A percentile compares a stretch with the other conserved stretches of the same genome.
Conservation (phyloP, 495 filamentous ascomycete genomes). For the Xylaria palmicola region DNA sequence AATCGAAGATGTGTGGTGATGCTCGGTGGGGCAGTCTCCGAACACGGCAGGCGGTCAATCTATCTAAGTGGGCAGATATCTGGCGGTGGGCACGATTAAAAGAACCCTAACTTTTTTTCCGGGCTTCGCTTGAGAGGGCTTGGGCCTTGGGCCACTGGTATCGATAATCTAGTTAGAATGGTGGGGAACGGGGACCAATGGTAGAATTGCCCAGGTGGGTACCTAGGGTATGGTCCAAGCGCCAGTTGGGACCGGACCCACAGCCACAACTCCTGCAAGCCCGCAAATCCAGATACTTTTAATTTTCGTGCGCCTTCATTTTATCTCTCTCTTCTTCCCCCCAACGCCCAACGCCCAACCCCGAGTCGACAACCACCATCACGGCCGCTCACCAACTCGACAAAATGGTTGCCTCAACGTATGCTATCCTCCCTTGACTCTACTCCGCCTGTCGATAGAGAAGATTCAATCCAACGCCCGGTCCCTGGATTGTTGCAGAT, state of each 20-base stretch:
- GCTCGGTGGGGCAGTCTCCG: conserved; percentile 5
- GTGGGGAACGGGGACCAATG: too few species aligned
- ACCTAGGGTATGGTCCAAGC: neutral
- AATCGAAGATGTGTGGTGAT: conserved; percentile 17
- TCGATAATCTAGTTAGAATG: too few species aligned
- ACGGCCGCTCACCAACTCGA: conserved; percentile 38
- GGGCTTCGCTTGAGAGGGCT: conserved; percentile 24
- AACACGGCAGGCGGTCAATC: conserved; percentile 10
- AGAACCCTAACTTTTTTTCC: conserved; percentile 25
- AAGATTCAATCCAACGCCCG: conserved; percentile 50
- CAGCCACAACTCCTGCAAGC: conserved; percentile 20
- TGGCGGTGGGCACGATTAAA: conserved; percentile 7
- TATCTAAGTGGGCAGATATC: conserved; percentile 11
- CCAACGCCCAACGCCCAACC: conserved; percentile 22
- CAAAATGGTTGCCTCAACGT: conserved; percentile 63
- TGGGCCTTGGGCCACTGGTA: too few species aligned
- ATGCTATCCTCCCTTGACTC: conserved; percentile 52
- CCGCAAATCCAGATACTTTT: conserved; percentile 12
- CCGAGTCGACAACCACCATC: conserved; percentile 32
- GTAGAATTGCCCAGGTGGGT: too few species aligned
- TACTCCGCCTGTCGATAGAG: conserved; percentile 38
- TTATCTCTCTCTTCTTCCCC: conserved; percentile 13
- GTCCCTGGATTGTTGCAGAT: conserved; percentile 54
- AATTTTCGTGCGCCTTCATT: conserved; percentile 6
- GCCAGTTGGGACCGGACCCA: neutral